Evolutionary conservation across 2,329 filamentous ascomycete genomes (phyloP).

Genomic region (Macrophomina pseudophaseolina): DNA sequence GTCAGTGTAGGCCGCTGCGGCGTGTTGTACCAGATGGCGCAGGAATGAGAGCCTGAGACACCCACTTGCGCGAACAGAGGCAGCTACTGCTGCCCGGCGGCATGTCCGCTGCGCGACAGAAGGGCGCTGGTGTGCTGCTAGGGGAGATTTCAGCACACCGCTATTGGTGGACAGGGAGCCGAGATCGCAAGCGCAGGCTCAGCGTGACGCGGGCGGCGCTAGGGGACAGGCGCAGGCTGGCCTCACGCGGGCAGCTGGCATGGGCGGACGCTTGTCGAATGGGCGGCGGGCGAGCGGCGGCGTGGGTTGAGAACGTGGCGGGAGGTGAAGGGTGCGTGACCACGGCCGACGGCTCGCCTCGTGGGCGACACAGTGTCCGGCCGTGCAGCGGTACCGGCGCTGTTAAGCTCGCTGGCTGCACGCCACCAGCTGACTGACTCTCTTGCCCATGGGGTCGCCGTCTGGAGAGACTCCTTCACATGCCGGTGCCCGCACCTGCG

Average conservation of each 20-base stretch:
- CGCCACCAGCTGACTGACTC: slow-evolving; percentile 7
- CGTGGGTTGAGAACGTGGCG: slow-evolving; percentile 6
- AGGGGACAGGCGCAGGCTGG: not conserved
- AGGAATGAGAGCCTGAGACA: slow-evolving; percentile 11
- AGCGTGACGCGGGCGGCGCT: not conserved
- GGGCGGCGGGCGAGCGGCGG: not conserved
- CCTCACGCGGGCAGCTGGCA: slow-evolving; percentile 1
- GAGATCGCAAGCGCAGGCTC: not conserved
- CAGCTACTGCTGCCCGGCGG: not conserved
- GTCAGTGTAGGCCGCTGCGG: not conserved
- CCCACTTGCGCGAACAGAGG: too few species aligned
- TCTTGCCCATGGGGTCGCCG: not conserved
- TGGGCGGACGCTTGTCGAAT: slow-evolving; percentile 7
- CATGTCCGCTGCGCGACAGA: not conserved
- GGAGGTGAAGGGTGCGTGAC: slow-evolving; percentile 22
- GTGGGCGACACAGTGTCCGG: not conserved
- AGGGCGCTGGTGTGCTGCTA: not conserved
- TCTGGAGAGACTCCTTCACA: not conserved
- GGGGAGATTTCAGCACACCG: not conserved
- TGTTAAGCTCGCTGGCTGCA: not conserved
- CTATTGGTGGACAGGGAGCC: not conserved
- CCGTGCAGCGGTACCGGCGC: slow-evolving; percentile 18
- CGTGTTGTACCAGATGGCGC: slow-evolving; percentile 3
- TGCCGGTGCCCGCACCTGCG: too few species aligned
- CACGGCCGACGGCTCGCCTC: slow-evolving; percentile 12